Evolutionary conservation across 73 alveolate genomes (phyloP).

Genomic region (Loxodes magnus): DNA sequence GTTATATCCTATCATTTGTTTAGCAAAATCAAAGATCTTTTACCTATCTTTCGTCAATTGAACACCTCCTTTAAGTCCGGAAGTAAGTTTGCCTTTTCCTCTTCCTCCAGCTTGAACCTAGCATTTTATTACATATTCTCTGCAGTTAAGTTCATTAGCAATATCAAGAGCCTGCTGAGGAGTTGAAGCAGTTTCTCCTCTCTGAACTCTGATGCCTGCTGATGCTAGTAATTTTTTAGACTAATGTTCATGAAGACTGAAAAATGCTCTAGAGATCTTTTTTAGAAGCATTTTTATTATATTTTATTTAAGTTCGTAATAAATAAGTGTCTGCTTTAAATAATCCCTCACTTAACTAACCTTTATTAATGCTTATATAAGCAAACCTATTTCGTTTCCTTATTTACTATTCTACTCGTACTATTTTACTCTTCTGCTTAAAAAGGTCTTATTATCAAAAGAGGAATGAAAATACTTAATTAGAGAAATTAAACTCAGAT

Average conservation of each 20-base stretch:
- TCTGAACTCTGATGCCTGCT: constrained; percentile 47
- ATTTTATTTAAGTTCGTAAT: too few relatives aligned
- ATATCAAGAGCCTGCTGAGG: background rate
- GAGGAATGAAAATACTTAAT: too few relatives aligned
- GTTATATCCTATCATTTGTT: constrained; percentile 65
- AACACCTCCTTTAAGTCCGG: constrained; percentile 76
- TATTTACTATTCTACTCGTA: too few relatives aligned
- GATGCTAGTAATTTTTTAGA: constrained; percentile 46
- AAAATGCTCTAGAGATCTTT: background rate
- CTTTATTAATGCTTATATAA: too few relatives aligned
- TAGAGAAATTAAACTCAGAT: too few relatives aligned
- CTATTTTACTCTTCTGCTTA: too few relatives aligned
- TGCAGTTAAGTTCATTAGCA: background rate
- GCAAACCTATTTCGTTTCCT: too few relatives aligned
- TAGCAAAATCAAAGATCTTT: constrained; percentile 37
- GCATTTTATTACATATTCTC: constrained; percentile 19
- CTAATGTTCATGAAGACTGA: constrained; percentile 50
- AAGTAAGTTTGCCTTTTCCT: constrained; percentile 38
- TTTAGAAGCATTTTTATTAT: too few relatives aligned
- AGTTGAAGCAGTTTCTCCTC: constrained; percentile 26
- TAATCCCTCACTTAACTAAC: too few relatives aligned
- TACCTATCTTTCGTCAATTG: constrained; percentile 56
- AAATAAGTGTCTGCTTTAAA: too few relatives aligned
- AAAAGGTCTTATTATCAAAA: too few relatives aligned
- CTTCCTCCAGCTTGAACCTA: constrained; percentile 48